Conservation (phyloP, 1,284 basidiomycete genomes). For the Sporisorium exsertum region DNA sequence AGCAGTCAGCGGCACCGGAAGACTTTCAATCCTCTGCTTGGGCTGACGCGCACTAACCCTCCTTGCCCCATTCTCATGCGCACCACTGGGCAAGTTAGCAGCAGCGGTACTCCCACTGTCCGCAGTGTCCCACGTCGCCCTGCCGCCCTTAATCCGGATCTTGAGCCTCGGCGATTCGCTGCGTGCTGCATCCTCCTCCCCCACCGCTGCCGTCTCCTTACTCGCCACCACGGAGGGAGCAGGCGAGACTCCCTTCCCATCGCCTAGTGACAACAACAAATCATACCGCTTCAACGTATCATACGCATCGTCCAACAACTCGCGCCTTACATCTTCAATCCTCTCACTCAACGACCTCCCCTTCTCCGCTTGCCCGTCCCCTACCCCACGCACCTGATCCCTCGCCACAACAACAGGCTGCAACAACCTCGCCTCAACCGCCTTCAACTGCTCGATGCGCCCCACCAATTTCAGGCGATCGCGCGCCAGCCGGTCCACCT, state of each 20-base stretch:
- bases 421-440: conserved; percentile 74
- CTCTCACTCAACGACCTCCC: conserved; percentile 28
- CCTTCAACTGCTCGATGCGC: conserved; percentile 83
- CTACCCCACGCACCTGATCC: conserved; percentile 42
- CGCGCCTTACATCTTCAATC: conserved; percentile 48
- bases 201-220: conserved; percentile 6
- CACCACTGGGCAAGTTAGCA: conserved; percentile 1
- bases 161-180: conserved; percentile 39
- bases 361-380: conserved; percentile 6
- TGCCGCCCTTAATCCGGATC: conserved; percentile 40
- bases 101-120: conserved; percentile 25
- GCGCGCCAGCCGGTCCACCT: conserved; percentile 88
- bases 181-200: conserved; percentile 13
- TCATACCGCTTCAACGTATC: conserved; percentile 57
- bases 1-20: conserved; percentile 29
- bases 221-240: conserved; percentile 11
- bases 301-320: conserved; percentile 52
- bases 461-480: conserved; percentile 90
- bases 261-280: conserved; percentile 32
- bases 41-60: conserved; percentile 35
- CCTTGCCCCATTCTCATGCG: conserved; percentile 5
- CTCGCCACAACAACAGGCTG: conserved; percentile 52
- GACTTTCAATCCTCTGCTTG: conserved; percentile 35
- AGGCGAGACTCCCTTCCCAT: conserved; percentile 22
- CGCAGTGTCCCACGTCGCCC: conserved; percentile 30